Evolutionary conservation across 441 rosid genomes (phyloP).

Genomic region (Corymbia citriodora): DNA sequence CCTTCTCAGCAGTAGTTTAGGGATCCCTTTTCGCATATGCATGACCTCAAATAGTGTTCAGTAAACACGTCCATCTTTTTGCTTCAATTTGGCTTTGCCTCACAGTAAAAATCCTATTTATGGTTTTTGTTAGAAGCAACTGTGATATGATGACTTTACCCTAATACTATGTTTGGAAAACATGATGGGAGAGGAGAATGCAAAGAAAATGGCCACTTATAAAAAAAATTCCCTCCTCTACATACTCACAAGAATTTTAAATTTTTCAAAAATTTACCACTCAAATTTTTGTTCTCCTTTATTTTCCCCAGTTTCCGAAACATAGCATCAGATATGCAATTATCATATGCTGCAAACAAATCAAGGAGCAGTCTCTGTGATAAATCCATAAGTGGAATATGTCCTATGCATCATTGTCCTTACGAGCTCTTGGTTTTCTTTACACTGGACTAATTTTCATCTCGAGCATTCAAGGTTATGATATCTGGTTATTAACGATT

Average conservation of each 20-base stretch:
- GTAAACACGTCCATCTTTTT: neutral
- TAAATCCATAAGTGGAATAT: neutral
- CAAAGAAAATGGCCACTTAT: neutral
- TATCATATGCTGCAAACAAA: neutral
- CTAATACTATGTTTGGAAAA: neutral
- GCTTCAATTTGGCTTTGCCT: neutral
- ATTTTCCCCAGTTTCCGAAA: neutral
- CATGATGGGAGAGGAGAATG: neutral
- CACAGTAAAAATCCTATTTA: neutral
- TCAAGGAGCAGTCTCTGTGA: neutral
- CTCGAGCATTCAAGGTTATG: neutral
- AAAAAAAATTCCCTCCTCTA: too few relatives aligned
- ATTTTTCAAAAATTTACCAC: neutral
- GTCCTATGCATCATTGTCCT: neutral
- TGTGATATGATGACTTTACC: neutral
- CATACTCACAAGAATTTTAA: neutral
- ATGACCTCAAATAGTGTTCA: neutral
- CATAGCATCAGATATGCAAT: neutral
- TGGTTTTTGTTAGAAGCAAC: neutral
- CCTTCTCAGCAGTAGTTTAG: neutral
- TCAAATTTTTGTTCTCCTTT: neutral
- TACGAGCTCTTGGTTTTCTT: neutral
- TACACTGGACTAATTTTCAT: neutral
- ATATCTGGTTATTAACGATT: neutral
- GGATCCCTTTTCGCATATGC: neutral